phyloP scores from a whole-genome alignment of 2,329 filamentous ascomycete species.

The Claviceps digitariae region DNA sequence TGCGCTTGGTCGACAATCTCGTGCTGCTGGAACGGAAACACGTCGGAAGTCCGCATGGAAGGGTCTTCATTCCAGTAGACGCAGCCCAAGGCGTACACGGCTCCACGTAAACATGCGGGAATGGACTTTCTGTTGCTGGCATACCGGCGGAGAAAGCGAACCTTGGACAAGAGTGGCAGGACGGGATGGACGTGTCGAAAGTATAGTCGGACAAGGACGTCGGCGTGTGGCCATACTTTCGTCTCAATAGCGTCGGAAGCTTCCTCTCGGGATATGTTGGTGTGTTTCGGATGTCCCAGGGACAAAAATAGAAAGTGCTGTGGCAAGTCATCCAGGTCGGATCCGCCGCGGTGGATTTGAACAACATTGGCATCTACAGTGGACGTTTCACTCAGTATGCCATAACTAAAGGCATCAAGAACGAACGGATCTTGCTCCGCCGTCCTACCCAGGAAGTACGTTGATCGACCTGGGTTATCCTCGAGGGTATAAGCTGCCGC shows the following conservation, averaged over 20 bases:
- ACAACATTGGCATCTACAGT: slow-evolving; percentile 31
- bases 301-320: slow-evolving; percentile 32
- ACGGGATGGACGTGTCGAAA: slow-evolving; percentile 32
- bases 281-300: slow-evolving; percentile 30
- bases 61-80: slow-evolving; percentile 6
- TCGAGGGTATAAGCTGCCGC: slow-evolving; percentile 24
- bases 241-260: slow-evolving; percentile 29
- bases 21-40: slow-evolving; percentile 24
- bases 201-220: slow-evolving; percentile 28
- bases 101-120: slow-evolving; percentile 30
- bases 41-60: slow-evolving; percentile 4
- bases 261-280: slow-evolving; percentile 21
- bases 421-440: slow-evolving; percentile 34
- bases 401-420: slow-evolving; percentile 31
- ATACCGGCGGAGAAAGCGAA: slow-evolving; percentile 27
- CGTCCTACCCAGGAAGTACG: slow-evolving; percentile 30
- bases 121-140: slow-evolving; percentile 22
- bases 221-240: slow-evolving; percentile 26
- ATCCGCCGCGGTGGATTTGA: slow-evolving; percentile 25
- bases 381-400: slow-evolving; percentile 29
- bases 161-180: slow-evolving; percentile 30
- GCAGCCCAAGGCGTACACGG: slow-evolving; percentile 29
- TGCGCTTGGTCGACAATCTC: slow-evolving; percentile 28
- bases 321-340: slow-evolving; percentile 22
- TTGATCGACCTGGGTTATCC: slow-evolving; percentile 26